These are phyloP conservation scores for Gnomoniopsis smithogilvyi DNA, from an alignment of 2,329 filamentous ascomycete species.

Conservation along the genomic window DNA sequence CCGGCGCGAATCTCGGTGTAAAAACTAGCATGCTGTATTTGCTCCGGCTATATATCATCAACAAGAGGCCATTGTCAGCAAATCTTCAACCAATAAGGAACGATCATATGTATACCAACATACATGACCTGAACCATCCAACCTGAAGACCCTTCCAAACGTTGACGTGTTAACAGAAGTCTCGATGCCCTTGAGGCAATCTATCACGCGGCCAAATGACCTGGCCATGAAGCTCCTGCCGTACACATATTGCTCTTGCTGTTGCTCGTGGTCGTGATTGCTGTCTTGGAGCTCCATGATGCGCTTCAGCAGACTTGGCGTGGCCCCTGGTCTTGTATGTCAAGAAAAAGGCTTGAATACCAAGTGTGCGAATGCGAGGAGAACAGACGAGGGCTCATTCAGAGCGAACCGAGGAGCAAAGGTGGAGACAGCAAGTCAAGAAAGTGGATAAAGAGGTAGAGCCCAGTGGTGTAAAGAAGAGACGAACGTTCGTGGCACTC, in stretches of 20 bases:
- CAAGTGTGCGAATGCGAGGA: background rate
- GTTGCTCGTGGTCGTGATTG: conserved; percentile 7
- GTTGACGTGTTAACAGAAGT: conserved; percentile 32
- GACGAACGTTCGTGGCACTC: conserved; percentile 6
- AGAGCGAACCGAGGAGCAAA: background rate
- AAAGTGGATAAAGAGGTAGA: background rate
- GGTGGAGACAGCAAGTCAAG: background rate
- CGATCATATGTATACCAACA: background rate
- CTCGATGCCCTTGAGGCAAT: conserved; percentile 24
- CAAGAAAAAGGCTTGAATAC: background rate
- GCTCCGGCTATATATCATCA: conserved; percentile 49
- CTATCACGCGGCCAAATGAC: conserved; percentile 11
- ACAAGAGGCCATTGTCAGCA: background rate
- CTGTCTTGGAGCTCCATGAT: background rate
- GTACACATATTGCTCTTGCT: conserved; percentile 4
- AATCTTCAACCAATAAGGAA: too few relatives aligned
- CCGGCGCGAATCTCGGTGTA: conserved; percentile 77
- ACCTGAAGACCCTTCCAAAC: conserved; percentile 56
- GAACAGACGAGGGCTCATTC: background rate
- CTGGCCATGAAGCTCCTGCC: conserved; percentile 8
- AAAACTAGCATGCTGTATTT: conserved; percentile 67
- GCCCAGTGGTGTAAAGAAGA: conserved; percentile 1
- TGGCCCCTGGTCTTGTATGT: background rate
- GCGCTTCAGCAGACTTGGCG: background rate
- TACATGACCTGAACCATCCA: conserved; percentile 60